Evolutionary conservation across 1,139 yeast species (phyloP).

Genomic region (Blastobotrys niveus): DNA sequence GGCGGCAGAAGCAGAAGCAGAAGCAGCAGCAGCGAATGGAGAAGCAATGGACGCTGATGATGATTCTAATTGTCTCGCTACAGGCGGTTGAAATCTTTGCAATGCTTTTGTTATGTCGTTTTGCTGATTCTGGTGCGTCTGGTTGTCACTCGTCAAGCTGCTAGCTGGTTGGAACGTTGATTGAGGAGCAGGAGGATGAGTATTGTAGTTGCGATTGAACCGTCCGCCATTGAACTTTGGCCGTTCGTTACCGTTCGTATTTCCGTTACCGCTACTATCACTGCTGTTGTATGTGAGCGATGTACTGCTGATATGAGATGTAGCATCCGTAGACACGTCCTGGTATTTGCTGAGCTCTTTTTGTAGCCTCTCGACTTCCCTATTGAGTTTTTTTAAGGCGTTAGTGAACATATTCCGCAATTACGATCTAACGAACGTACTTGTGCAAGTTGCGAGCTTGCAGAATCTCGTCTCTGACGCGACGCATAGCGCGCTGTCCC

Average conservation of each 20-base stretch:
- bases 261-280: neutral
- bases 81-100: slow-evolving; percentile 1
- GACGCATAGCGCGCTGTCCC: neutral
- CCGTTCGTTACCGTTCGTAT: neutral
- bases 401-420: too few relatives aligned
- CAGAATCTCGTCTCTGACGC: slow-evolving; percentile 4
- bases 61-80: neutral
- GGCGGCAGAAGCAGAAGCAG: too few relatives aligned
- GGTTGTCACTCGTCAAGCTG: neutral
- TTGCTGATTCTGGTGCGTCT: neutral
- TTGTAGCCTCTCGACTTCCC: slow-evolving; percentile 2
- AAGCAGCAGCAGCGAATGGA: too few relatives aligned
- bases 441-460: slow-evolving; percentile 4
- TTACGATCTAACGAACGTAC: neutral
- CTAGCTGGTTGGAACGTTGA: neutral
- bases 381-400: too few relatives aligned
- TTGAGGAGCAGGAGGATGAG: neutral
- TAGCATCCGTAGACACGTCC: neutral
- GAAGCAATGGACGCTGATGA: neutral
- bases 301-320: too few relatives aligned
- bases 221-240: neutral
- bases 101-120: neutral
- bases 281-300: neutral
- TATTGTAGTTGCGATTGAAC: neutral
- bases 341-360: slow-evolving; percentile 4